Conservation (phyloP, 495 filamentous ascomycete species). For the Lentithecium fluviatile region DNA sequence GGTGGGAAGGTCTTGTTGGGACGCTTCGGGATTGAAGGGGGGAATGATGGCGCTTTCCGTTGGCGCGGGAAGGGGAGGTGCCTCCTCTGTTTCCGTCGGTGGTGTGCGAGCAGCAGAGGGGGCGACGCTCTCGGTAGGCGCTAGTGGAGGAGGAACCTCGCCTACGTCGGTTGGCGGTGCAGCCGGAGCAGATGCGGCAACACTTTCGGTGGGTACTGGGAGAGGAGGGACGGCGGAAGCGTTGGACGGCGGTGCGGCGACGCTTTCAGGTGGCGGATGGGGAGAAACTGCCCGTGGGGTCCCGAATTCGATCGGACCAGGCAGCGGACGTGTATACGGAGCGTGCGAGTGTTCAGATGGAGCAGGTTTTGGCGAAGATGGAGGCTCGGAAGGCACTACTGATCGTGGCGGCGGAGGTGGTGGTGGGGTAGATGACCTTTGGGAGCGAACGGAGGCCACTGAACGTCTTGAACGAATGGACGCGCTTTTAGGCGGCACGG, state of each 20-base stretch:
- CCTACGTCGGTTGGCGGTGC: neutral
- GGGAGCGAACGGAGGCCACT: neutral
- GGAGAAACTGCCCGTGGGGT: neutral
- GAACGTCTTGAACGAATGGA: neutral
- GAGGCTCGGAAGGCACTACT: neutral
- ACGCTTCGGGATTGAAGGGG: neutral
- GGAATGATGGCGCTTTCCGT: conserved; percentile 19
- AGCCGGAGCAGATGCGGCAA: neutral
- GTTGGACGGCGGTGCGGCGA: neutral
- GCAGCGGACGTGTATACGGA: conserved; percentile 10
- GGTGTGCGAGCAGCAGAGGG: neutral
- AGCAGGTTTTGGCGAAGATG: neutral
- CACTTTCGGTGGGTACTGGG: conserved; percentile 10
- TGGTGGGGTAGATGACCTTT: neutral
- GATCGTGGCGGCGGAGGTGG: conserved; percentile 1
- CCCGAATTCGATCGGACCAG: conserved; percentile 8
- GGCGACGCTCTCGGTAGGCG: neutral
- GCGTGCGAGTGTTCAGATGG: neutral
- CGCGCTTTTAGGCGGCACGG: no score
- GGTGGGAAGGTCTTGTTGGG: neutral
- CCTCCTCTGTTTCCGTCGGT: neutral
- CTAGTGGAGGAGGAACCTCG: neutral
- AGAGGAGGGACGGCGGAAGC: conserved; percentile 7
- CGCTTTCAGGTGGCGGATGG: neutral
- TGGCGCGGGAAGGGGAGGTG: neutral